Evolutionary conservation across 2,329 filamentous ascomycete genomes (phyloP), one percentile per base, ranked within the genome.

Genomic region (Penicillium sp.): DNA sequence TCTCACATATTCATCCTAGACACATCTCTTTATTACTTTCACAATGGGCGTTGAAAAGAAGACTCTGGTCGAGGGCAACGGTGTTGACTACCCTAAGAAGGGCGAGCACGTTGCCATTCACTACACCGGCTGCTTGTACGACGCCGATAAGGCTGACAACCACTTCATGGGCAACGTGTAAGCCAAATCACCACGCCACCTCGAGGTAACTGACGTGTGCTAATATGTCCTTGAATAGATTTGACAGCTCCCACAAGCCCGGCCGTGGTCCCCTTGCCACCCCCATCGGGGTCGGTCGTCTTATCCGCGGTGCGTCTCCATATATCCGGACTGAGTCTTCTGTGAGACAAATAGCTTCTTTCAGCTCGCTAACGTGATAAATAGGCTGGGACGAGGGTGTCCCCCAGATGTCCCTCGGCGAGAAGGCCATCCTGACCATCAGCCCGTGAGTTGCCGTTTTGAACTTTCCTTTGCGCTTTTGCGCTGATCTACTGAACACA

Each of bases 81-180:
- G 79, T 55, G 80, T 81, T 54, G 72, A 85, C 66, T 79, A 75
- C 61, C 89, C 93, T 55, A 70, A 76, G 62, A 67, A 70, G 16
- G 88, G 90, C 62, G 86, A 97, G 72, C 84, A 77, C 27, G 90
- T 97, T 68, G 84, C 83, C 69, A 96, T 97, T 70, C 85, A 94
- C 77, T 97, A 97, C 82, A 94, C 88, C 40, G 94, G 94, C 67
- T 96, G 80, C 77, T 82, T 97, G 60, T 89, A 88, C 76, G 87
- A 95, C 68, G 39, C 29, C 16, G 68, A 78, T 23, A 76, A 84
- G 72, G 75, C 82, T 18, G 80, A 84, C 55, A 79, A 83, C 68
- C 85, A 89, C 60, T 69, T 62, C 62, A 84, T 82, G 82, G 92
- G 92, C 67, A 76, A 73, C 27, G 71, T 91, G 91, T 96, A 79